Evolutionary conservation across 2,329 filamentous ascomycete genomes (phyloP).

Genomic region (Oidium heveae): DNA sequence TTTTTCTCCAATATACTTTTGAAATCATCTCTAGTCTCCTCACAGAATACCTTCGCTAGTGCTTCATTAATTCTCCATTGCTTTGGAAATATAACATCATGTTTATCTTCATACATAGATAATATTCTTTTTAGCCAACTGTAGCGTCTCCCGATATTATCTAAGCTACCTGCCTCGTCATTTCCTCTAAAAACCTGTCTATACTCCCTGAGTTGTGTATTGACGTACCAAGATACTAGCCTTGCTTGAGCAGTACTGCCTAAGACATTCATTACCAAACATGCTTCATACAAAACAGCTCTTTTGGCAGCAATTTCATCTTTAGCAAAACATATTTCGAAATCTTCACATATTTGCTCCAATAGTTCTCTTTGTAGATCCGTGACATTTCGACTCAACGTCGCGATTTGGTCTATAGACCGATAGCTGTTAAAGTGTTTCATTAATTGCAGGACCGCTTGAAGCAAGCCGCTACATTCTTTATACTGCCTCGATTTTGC

Average conservation of each 20-base stretch:
- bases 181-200: slow-evolving; percentile 86
- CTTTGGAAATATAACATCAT: slow-evolving; percentile 62
- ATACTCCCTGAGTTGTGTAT: slow-evolving; percentile 87
- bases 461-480: slow-evolving; percentile 78
- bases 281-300: slow-evolving; percentile 58
- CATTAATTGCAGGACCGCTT: slow-evolving; percentile 93
- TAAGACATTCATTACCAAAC: slow-evolving; percentile 79
- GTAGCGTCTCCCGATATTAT: slow-evolving; percentile 88
- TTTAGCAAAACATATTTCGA: slow-evolving; percentile 84
- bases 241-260: slow-evolving; percentile 65
- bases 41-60: slow-evolving; percentile 77
- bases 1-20: slow-evolving; percentile 75
- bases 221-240: slow-evolving; percentile 90
- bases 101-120: slow-evolving; percentile 87
- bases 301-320: slow-evolving; percentile 49
- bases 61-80: slow-evolving; percentile 81
- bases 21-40: slow-evolving; percentile 87
- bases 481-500: slow-evolving; percentile 74
- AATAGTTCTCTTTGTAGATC: slow-evolving; percentile 79
- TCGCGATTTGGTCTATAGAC: slow-evolving; percentile 93
- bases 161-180: slow-evolving; percentile 83
- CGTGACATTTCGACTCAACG: slow-evolving; percentile 71
- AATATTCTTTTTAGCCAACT: slow-evolving; percentile 92
- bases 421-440: slow-evolving; percentile 95
- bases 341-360: slow-evolving; percentile 98